Conservation (phyloP, 768 basidiomycete species). For the Kwoniella dendrophila region DNA sequence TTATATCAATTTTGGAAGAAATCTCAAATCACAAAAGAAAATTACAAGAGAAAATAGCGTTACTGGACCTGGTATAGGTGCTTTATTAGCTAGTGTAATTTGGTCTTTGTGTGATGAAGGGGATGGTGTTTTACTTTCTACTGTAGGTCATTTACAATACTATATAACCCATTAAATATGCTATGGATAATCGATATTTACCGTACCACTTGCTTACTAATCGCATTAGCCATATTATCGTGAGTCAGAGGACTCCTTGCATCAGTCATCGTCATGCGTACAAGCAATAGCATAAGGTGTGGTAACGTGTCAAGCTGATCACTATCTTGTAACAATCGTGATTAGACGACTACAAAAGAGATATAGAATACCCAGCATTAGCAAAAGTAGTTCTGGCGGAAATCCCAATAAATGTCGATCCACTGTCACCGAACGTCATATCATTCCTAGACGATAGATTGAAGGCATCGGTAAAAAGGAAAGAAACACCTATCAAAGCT, state of each 20-base stretch:
- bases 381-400: constrained; percentile 4
- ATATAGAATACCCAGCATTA: constrained; percentile 11
- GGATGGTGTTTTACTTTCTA: constrained; percentile 12
- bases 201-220: background rate
- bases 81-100: constrained; percentile 5
- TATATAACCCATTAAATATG: background rate
- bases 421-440: constrained; percentile 1
- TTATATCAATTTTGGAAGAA: constrained; percentile 12
- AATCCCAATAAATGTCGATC: constrained; percentile 6
- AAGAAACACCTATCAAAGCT: background rate
- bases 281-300: background rate
- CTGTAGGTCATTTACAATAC: background rate
- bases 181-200: background rate
- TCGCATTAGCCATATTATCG: constrained; percentile 12
- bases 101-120: constrained; percentile 8
- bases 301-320: background rate
- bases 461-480: background rate
- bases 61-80: constrained; percentile 15
- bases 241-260: too few species aligned
- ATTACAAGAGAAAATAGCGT: constrained; percentile 10
- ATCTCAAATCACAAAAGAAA: background rate
- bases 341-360: constrained; percentile 10
- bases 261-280: background rate
- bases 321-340: background rate
- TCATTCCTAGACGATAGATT: background rate